Evolutionary conservation across 768 basidiomycete genomes (phyloP).

Genomic region (Kwoniella mangroviensis): DNA sequence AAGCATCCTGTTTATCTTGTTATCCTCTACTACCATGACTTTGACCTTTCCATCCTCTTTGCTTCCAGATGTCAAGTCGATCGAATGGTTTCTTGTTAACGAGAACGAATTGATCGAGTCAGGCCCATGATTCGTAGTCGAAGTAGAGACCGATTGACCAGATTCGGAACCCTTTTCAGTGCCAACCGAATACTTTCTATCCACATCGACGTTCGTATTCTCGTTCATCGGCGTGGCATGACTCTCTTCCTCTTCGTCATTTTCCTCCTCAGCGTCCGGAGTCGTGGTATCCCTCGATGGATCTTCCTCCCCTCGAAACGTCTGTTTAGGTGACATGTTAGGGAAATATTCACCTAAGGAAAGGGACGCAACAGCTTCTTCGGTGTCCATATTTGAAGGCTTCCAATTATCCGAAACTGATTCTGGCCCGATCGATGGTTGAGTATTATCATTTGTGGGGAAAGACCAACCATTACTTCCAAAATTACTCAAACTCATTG

Average conservation of each 20-base stretch:
- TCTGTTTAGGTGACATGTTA: slow-evolving; percentile 3
- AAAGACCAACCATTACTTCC: not conserved
- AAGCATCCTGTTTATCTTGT: slow-evolving; percentile 45
- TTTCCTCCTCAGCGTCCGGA: too few relatives aligned
- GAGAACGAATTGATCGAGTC: not conserved
- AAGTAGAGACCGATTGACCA: too few relatives aligned
- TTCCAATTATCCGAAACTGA: slow-evolving; percentile 23
- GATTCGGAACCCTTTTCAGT: not conserved
- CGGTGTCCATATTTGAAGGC: slow-evolving; percentile 30
- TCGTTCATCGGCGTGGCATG: not conserved
- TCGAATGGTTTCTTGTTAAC: not conserved
- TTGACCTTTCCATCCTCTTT: slow-evolving; percentile 28
- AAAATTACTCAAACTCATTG: not conserved
- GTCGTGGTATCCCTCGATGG: too few relatives aligned
- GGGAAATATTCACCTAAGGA: slow-evolving; percentile 51
- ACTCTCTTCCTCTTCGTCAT: not conserved
- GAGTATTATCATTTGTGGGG: not conserved
- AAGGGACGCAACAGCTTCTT: slow-evolving; percentile 43
- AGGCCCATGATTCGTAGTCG: too few relatives aligned
- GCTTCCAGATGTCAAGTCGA: not conserved
- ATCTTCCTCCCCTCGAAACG: not conserved
- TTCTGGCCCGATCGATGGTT: not conserved
- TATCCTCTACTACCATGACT: slow-evolving; percentile 54
- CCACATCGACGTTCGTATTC: not conserved
- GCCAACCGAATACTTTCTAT: not conserved